Conservation (phyloP, 2,329 filamentous ascomycete species). For the Colletotrichum scovillei region DNA sequence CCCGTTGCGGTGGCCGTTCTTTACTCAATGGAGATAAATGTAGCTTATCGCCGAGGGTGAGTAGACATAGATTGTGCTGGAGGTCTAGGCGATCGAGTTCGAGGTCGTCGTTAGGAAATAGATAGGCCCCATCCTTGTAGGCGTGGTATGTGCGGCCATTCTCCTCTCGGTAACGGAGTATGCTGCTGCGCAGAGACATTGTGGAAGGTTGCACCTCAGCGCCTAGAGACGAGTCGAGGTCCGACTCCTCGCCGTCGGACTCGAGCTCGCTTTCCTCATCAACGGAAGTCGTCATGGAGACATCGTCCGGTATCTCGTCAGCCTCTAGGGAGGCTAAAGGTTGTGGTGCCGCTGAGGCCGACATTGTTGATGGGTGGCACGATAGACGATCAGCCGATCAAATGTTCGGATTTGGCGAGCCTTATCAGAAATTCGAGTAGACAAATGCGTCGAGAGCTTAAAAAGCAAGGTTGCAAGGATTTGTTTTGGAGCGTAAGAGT, state of each 20-base stretch:
- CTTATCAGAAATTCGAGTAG: no score
- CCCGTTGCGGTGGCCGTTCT: conserved; percentile 39
- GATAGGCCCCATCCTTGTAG: conserved; percentile 37
- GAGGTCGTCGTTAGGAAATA: conserved; percentile 37
- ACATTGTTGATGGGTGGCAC: not conserved
- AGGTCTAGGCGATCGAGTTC: conserved; percentile 49
- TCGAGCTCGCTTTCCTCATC: not conserved
- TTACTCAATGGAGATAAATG: conserved; percentile 41
- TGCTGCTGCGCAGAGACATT: conserved; percentile 48
- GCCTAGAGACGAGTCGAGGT: conserved; percentile 27
- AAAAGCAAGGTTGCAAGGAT: not conserved
- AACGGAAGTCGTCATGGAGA: not conserved
- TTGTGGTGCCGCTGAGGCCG: not conserved
- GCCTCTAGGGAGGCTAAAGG: not conserved
- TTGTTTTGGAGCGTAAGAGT: not conserved
- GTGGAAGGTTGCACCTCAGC: conserved; percentile 39
- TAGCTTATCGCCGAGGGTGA: conserved; percentile 47
- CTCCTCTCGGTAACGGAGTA: conserved; percentile 49
- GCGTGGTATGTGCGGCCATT: conserved; percentile 53
- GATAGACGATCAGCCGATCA: not conserved
- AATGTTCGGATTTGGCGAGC: no score
- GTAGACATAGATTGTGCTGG: conserved; percentile 48
- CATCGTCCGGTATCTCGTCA: not conserved
- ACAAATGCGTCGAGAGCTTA: not conserved
- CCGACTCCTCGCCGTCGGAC: conserved; percentile 3